phyloP scores from a whole-genome alignment of 768 basidiomycete genomes.

The Lanmaoa pseudosensibilis region DNA sequence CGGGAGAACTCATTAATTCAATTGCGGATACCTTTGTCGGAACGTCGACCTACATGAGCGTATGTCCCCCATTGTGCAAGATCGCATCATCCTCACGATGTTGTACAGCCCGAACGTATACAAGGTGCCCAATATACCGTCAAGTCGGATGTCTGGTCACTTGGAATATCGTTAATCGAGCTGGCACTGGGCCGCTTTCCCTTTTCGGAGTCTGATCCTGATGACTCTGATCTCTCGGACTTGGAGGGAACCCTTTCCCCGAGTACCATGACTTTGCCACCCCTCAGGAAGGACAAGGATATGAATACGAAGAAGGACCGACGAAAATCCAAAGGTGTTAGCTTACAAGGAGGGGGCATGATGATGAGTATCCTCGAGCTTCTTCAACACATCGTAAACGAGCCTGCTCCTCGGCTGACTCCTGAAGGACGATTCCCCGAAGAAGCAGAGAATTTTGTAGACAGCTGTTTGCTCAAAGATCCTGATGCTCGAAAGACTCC shows the following conservation, averaged over 20 bases:
- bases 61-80: conserved; percentile 42
- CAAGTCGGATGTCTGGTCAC: conserved; percentile 99
- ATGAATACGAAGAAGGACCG: conserved; percentile 69
- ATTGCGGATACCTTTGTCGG: conserved; percentile 99
- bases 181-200: conserved; percentile 97
- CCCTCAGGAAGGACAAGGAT: conserved; percentile 37
- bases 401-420: conserved; percentile 88
- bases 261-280: conserved; percentile 48
- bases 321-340: conserved; percentile 89
- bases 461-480: conserved; percentile 89
- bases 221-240: conserved; percentile 77
- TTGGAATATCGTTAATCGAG: conserved; percentile 96
- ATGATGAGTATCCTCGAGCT: conserved; percentile 98
- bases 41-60: conserved; percentile 99
- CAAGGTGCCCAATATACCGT: conserved; percentile 98
- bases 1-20: conserved; percentile 97
- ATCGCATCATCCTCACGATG: conserved; percentile 15
- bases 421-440: conserved; percentile 70
- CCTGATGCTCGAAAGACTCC: conserved; percentile 81
- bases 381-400: conserved; percentile 97
- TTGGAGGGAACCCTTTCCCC: conserved; percentile 82
- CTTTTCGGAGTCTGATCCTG: conserved; percentile 79
- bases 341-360: conserved; percentile 91
- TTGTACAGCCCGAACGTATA: conserved; percentile 90
- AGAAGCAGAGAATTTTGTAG: conserved; percentile 82